These are phyloP conservation scores for Chalciporus sp. DNA, from an alignment of 1,284 basidiomycete genomes.

Conservation along the genomic window DNA sequence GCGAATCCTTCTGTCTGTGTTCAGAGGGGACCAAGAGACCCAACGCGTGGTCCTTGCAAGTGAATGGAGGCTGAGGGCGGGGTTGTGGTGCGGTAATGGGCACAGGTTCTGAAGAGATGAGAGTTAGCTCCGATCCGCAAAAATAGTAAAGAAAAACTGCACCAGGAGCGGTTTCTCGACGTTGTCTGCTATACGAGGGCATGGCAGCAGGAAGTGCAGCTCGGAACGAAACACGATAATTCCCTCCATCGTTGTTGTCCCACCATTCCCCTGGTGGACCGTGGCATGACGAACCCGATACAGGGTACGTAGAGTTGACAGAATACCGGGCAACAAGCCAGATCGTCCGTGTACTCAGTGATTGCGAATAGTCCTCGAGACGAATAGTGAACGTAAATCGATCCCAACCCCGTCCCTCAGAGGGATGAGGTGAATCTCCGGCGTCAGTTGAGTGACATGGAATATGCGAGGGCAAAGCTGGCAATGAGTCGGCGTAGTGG, in stretches of 20 bases:
- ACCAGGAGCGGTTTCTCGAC: constrained; percentile 27
- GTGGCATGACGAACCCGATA: constrained; percentile 47
- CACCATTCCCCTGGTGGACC: constrained; percentile 64
- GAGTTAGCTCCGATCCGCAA: constrained; percentile 3
- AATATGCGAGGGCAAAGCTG: constrained; percentile 43
- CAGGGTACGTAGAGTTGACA: constrained; percentile 31
- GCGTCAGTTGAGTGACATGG: constrained; percentile 28
- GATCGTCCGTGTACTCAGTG: constrained; percentile 66
- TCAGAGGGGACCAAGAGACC: constrained; percentile 7
- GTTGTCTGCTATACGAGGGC: constrained; percentile 2
- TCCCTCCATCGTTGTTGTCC: constrained; percentile 86
- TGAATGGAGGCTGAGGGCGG: background rate
- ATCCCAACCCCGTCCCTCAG: constrained; percentile 46
- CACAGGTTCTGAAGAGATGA: constrained; percentile 5
- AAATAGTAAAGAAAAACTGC: background rate
- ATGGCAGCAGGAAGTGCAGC: constrained; percentile 12
- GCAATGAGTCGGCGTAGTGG: constrained; percentile 59
- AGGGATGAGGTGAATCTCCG: constrained; percentile 27
- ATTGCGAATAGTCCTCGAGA: constrained; percentile 73
- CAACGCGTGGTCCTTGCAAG: constrained; percentile 17
- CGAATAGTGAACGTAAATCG: constrained; percentile 65
- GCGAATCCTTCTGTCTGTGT: background rate
- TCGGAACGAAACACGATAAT: constrained; percentile 75
- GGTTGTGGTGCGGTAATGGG: background rate
- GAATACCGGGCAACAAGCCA: constrained; percentile 68